Evolutionary conservation across 169 alveolate genomes (phyloP).

Genomic region (Cryptosporidium canis): DNA sequence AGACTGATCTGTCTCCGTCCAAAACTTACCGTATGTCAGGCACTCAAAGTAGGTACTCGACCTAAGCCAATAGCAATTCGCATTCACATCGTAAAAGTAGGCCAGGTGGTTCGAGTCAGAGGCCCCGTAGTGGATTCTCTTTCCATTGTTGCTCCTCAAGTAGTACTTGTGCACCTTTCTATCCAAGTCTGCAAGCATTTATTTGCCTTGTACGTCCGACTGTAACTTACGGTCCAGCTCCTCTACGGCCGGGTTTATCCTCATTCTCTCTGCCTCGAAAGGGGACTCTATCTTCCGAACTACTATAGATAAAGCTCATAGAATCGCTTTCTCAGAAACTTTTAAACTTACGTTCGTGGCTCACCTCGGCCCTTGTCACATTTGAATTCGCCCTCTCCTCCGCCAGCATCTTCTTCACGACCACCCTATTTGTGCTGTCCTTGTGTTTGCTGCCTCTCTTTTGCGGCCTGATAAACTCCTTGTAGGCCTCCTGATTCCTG

Average conservation of each 20-base stretch:
- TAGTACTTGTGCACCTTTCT: not conserved
- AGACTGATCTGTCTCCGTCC: not conserved
- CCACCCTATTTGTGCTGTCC: not conserved
- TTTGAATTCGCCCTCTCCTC: constrained; percentile 6
- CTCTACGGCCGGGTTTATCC: not conserved
- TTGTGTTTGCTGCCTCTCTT: not conserved
- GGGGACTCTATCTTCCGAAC: constrained; percentile 36
- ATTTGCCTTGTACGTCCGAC: not conserved
- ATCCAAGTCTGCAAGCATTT: constrained; percentile 1
- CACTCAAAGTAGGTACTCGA: not conserved
- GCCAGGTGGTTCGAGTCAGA: constrained; percentile 34
- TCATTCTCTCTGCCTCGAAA: constrained; percentile 22
- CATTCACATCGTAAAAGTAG: constrained; percentile 49
- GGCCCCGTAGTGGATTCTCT: constrained; percentile 42
- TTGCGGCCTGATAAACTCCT: constrained; percentile 12
- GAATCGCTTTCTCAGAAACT: not conserved
- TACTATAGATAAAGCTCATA: not conserved
- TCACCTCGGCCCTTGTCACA: not conserved
- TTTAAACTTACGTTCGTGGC: constrained; percentile 7
- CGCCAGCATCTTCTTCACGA: constrained; percentile 19
- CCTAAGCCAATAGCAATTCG: constrained; percentile 67
- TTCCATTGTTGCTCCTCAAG: constrained; percentile 13
- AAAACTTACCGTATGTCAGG: constrained; percentile 48
- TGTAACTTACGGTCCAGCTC: constrained; percentile 32
- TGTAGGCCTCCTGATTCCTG: constrained; percentile 61